Base-by-base conservation (phyloP, 169 alveolate genomes). In the Eimeria acervulina region DNA sequence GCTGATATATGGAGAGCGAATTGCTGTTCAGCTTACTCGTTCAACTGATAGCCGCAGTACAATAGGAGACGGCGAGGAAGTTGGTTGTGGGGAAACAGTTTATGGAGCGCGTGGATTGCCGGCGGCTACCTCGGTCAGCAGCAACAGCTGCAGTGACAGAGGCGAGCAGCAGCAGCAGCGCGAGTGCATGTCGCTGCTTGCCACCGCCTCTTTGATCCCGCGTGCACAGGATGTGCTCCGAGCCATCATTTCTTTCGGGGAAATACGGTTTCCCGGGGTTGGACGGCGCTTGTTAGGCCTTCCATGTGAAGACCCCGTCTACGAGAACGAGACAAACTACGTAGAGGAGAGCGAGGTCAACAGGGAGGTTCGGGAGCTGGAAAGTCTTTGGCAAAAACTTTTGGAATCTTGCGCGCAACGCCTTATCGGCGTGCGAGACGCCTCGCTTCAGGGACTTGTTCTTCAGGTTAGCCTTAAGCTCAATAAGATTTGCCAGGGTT, bases 151-250 rank as follows among this genome's bases (percentile, higher is more conserved):
- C 78, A 28, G 78, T 7, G 78, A 13, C 26, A 51, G 55, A 51
- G n/a, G 36, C 63, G 55, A 6, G 61, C 21, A 33, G 7, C 52
- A 52, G 90, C 68, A 44, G 51, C 93, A 59, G 21, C 1, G 38
- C 28, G 55, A 40, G 1, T 84, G 93, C 93, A 23, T 10, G 38
- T 8, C 80, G 33, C 40, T 55, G 51, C 78, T 6, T 8, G 44
- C 80, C n/a, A 84, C 93, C 13, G 80, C 74, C 17, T 52, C 36
- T 40, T 23, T 84, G 55, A 31, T 84, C 59, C 93, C 93, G 13
- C 93, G 93, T 31, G 93, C 93, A 33, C 93, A 84, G 61, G 93
- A 84, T 36, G 93, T 84, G 80, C 74, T 84, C 23, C 78, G 93
- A 52, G 93, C 93, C 78, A 84, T 84, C 76, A 0, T 84, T 8